phyloP scores from a whole-genome alignment of 352 stramenopile species.

The Globisporangium alternatum region DNA sequence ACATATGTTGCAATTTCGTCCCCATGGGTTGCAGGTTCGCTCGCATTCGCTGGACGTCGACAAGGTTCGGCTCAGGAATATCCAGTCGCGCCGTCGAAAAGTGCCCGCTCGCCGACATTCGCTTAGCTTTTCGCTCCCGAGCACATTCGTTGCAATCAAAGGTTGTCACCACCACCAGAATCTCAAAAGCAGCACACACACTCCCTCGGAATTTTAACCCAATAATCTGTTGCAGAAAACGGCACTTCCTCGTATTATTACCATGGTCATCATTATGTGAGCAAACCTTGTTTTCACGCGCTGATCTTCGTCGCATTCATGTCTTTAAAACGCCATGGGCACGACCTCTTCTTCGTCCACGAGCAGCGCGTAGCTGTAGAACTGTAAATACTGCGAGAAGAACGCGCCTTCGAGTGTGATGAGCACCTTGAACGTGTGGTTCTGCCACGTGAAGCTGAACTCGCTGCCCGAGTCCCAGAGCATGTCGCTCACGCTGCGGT shows the following conservation, averaged over 20 bases:
- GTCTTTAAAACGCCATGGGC: constrained; percentile 29
- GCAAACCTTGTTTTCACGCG: neutral
- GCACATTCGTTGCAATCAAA: neutral
- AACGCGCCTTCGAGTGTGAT: constrained; percentile 79
- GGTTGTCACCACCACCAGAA: neutral
- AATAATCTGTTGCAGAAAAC: neutral
- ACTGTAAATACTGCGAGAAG: constrained; percentile 84
- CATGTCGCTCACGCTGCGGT: constrained; percentile 66
- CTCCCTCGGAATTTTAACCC: no score
- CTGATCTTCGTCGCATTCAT: neutral
- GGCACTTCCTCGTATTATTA: neutral
- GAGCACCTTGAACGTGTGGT: constrained; percentile 72
- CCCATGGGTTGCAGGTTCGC: neutral
- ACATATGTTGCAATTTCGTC: neutral
- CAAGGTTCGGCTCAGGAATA: neutral
- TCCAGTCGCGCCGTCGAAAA: neutral
- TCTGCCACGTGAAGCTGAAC: constrained; percentile 61
- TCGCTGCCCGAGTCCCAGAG: constrained; percentile 79
- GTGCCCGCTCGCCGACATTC: neutral
- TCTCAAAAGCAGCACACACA: neutral
- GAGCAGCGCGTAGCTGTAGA: constrained; percentile 78
- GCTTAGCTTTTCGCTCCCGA: neutral
- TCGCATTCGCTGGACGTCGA: neutral
- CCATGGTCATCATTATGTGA: neutral
- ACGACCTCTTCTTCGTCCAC: constrained; percentile 76